These are phyloP conservation scores for Magnolia kwangsiensis DNA, from an alignment of 164 flowering plant genomes.

Conservation along the genomic window DNA sequence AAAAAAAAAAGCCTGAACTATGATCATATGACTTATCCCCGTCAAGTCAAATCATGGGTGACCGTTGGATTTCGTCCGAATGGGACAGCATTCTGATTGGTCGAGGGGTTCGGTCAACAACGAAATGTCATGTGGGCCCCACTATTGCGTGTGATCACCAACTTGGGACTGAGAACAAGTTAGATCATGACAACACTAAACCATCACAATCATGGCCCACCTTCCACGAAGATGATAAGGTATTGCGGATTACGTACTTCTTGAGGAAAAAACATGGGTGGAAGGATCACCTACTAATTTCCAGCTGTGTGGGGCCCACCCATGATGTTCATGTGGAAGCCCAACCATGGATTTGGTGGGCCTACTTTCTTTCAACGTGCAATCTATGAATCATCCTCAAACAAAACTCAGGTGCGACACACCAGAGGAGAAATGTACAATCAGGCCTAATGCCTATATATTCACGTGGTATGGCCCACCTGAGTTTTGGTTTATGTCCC, in stretches of 20 bases:
- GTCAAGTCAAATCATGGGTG: slow-evolving; percentile 17
- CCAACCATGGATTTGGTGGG: too few species aligned
- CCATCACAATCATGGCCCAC: neutral
- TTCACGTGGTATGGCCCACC: too few species aligned
- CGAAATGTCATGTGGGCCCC: neutral
- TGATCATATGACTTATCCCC: neutral
- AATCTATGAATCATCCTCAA: too few species aligned
- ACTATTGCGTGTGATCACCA: neutral
- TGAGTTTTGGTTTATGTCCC: too few species aligned
- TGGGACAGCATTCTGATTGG: neutral
- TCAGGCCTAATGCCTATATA: too few species aligned
- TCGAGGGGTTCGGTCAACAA: neutral
- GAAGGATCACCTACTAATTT: too few species aligned
- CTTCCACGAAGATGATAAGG: neutral
- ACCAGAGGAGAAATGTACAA: too few species aligned
- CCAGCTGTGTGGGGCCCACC: too few species aligned
- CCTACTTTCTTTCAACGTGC: too few species aligned
- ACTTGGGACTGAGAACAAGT: neutral
- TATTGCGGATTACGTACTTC: neutral
- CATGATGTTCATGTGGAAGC: too few species aligned
- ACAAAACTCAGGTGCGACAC: too few species aligned
- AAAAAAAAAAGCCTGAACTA: neutral
- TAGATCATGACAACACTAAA: neutral
- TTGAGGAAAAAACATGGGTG: too few species aligned
- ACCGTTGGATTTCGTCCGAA: slow-evolving; percentile 19